phyloP scores from a whole-genome alignment of 331 rosid species.

The Phaseolus coccineus region DNA sequence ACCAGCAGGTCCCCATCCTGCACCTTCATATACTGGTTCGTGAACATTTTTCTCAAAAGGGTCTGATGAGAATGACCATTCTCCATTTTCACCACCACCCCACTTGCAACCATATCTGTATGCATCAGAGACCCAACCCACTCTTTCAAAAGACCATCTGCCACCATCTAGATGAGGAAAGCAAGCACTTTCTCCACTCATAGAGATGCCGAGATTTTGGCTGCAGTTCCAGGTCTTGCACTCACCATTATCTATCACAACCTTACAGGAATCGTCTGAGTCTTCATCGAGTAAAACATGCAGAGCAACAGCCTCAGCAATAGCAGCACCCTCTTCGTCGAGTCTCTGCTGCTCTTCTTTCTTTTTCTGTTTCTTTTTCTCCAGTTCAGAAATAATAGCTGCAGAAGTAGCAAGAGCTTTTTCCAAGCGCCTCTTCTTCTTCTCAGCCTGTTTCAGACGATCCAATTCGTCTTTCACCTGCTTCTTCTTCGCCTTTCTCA shows the following conservation, averaged over 20 bases:
- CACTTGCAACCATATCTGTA: slow-evolving; percentile 54
- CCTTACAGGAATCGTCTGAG: slow-evolving; percentile 69
- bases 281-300: slow-evolving; percentile 87
- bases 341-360: slow-evolving; percentile 92
- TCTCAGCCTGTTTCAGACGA: slow-evolving; percentile 95
- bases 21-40: slow-evolving; percentile 54
- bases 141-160: slow-evolving; percentile 62
- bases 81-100: slow-evolving; percentile 57
- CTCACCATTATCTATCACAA: slow-evolving; percentile 54
- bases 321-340: slow-evolving; percentile 97
- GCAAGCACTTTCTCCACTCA: slow-evolving; percentile 61
- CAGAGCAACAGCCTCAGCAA: slow-evolving; percentile 94
- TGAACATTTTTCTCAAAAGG: slow-evolving; percentile 51
- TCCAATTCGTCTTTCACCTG: slow-evolving; percentile 94
- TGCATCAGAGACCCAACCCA: slow-evolving; percentile 61
- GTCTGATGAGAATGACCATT: slow-evolving; percentile 66
- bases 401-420: slow-evolving; percentile 96
- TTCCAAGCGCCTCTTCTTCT: slow-evolving; percentile 93
- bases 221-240: slow-evolving; percentile 69
- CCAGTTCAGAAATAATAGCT: slow-evolving; percentile 93
- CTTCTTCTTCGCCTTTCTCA: slow-evolving; percentile 95
- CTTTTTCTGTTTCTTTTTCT: slow-evolving; percentile 89
- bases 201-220: slow-evolving; percentile 53
- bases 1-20: slow-evolving; percentile 58
- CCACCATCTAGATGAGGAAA: slow-evolving; percentile 63